phyloP scores from a whole-genome alignment of 176 grass and related monocot species.

The Avena insularis region DNA sequence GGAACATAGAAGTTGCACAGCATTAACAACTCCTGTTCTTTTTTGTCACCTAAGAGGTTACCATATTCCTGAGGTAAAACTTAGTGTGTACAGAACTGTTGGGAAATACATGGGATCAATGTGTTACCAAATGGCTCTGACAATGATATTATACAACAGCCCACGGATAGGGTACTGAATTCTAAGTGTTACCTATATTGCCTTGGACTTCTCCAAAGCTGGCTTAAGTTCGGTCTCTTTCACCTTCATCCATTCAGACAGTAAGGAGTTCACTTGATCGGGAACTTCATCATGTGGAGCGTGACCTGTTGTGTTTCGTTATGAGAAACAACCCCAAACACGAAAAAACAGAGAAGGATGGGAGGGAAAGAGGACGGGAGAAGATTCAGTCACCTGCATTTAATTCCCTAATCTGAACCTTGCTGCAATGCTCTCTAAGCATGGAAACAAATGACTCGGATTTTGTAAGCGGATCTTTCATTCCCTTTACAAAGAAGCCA shows the following conservation, averaged over 20 bases:
- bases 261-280: constrained; percentile 69
- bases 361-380: neutral
- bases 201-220: constrained; percentile 51
- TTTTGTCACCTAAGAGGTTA: neutral
- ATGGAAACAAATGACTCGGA: constrained; percentile 70
- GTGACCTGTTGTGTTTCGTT: constrained; percentile 64
- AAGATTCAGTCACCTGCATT: constrained; percentile 67
- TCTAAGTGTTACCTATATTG: constrained; percentile 45
- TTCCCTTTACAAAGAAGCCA: constrained; percentile 59
- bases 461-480: constrained; percentile 84
- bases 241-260: constrained; percentile 66
- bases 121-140: constrained; percentile 8
- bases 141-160: constrained; percentile 28
- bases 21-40: neutral
- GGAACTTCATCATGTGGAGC: constrained; percentile 92
- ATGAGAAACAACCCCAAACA: constrained; percentile 12
- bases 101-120: constrained; percentile 24
- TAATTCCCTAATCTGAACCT: constrained; percentile 67
- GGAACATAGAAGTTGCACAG: neutral
- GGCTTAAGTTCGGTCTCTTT: constrained; percentile 50
- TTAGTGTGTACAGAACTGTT: neutral
- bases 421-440: constrained; percentile 72
- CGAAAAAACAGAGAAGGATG: neutral
- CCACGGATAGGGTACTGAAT: neutral
- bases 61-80: neutral